Evolutionary conservation across 768 basidiomycete genomes (phyloP).

Genomic region (Nidula microcarpa): DNA sequence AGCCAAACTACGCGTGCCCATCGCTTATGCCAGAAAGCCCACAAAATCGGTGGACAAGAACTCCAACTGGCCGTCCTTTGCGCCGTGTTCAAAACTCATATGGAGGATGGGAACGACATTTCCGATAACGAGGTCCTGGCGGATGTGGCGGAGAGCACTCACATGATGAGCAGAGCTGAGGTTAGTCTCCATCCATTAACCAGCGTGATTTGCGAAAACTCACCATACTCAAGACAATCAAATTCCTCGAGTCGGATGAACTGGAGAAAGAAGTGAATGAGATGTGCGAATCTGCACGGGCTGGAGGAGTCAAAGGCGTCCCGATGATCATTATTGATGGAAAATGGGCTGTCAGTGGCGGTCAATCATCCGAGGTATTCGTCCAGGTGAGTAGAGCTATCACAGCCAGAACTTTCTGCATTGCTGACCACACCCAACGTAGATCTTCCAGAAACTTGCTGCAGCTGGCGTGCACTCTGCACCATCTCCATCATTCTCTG

Average conservation of each 20-base stretch:
- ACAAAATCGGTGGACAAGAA: constrained; percentile 53
- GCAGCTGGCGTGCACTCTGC: constrained; percentile 26
- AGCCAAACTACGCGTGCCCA: constrained; percentile 69
- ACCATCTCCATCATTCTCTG: constrained; percentile 25
- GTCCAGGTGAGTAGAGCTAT: constrained; percentile 46
- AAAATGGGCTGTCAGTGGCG: constrained; percentile 75
- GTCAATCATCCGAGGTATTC: constrained; percentile 69
- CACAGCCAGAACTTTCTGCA: background rate
- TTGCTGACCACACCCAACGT: background rate
- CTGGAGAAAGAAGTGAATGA: constrained; percentile 59
- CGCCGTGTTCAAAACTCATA: constrained; percentile 62
- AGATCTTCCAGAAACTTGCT: constrained; percentile 54
- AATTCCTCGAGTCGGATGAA: constrained; percentile 66
- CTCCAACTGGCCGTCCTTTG: constrained; percentile 56
- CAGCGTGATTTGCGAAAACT: background rate
- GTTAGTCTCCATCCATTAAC: constrained; percentile 29
- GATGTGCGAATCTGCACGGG: constrained; percentile 59
- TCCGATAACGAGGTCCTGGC: constrained; percentile 56
- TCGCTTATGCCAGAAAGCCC: constrained; percentile 69
- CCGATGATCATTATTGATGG: constrained; percentile 78
- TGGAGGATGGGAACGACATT: constrained; percentile 64
- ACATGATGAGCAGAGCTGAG: constrained; percentile 58
- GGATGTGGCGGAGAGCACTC: constrained; percentile 49
- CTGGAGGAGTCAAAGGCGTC: constrained; percentile 71
- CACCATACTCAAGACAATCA: constrained; percentile 42